A percentile compares a stretch with the other conserved stretches of the same genome.
These are phyloP conservation scores for Colletotrichum sojae DNA, from an alignment of 2,329 filamentous ascomycete genomes.

Conservation along the genomic window DNA sequence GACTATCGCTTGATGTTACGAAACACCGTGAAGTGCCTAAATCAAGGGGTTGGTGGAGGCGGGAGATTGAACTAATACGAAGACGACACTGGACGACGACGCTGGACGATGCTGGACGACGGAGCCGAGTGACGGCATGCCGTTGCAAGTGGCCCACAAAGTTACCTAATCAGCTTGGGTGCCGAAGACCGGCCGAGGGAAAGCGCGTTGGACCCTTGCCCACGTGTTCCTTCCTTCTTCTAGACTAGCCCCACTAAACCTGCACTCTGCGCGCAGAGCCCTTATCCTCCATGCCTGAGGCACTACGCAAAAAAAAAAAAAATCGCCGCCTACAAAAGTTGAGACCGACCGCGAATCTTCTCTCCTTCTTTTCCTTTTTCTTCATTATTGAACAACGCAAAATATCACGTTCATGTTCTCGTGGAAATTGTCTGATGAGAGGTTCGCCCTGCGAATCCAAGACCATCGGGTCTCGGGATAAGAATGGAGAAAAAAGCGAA, in stretches of 20 bases:
- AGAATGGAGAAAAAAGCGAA: conserved; percentile 69
- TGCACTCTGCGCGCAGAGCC: background rate
- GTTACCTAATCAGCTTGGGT: background rate
- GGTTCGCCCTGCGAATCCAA: conserved; percentile 61
- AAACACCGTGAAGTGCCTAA: background rate
- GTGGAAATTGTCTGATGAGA: conserved; percentile 57
- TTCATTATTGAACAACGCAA: conserved; percentile 64
- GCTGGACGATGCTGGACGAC: background rate
- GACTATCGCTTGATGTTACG: background rate
- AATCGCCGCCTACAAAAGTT: conserved; percentile 33
- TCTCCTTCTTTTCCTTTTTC: conserved; percentile 46
- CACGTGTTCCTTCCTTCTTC: background rate
- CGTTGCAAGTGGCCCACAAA: conserved; percentile 36
- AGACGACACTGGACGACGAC: too few species aligned
- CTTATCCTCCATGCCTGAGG: conserved; percentile 21
- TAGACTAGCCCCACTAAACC: background rate
- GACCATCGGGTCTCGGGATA: conserved; percentile 64
- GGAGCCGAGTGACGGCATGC: conserved; percentile 36
- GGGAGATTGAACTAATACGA: conserved; percentile 8
- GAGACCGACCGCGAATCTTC: conserved; percentile 22
- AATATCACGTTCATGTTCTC: conserved; percentile 58
- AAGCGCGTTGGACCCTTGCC: background rate
- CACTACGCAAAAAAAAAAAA: conserved; percentile 7
- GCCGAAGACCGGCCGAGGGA: background rate
- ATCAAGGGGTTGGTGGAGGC: conserved; percentile 6